phyloP scores from a whole-genome alignment of 352 stramenopile genomes.

The Halophytophthora batemanensis region DNA sequence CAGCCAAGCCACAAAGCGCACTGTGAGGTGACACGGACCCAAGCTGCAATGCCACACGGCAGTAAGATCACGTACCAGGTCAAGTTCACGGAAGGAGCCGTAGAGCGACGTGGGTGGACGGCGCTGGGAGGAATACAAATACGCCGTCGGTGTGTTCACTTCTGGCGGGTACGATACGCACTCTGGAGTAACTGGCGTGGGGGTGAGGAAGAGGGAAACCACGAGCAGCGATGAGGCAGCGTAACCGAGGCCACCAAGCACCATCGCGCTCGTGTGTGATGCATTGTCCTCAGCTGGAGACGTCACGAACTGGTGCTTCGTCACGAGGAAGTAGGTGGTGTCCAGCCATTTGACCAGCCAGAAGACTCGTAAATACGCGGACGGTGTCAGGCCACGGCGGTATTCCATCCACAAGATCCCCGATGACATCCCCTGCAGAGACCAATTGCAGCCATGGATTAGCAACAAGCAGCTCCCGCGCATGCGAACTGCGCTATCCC shows the following conservation, averaged over 20 bases:
- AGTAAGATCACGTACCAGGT: conserved; percentile 21
- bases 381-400: conserved; percentile 54
- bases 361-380: conserved; percentile 49
- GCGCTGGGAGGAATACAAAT: conserved; percentile 44
- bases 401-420: conserved; percentile 79
- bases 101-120: conserved; percentile 45
- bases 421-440: conserved; percentile 35
- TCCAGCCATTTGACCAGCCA: conserved; percentile 62
- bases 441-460: not conserved
- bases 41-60: not conserved
- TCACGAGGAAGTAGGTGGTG: conserved; percentile 40
- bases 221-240: conserved; percentile 38
- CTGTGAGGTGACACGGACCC: conserved; percentile 1
- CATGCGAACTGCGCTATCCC: not conserved
- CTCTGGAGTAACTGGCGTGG: conserved; percentile 51
- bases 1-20: conserved; percentile 9
- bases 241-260: conserved; percentile 40
- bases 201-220: conserved; percentile 41
- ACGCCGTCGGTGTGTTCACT: conserved; percentile 56
- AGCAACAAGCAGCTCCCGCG: not conserved
- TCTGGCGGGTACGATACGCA: conserved; percentile 41
- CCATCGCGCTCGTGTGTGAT: conserved; percentile 14
- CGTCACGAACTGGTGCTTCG: conserved; percentile 22
- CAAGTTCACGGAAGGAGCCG: conserved; percentile 51
- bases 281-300: not conserved